These are phyloP conservation scores for Sisymbrium altissimum DNA, from an alignment of 345 rosid species.

Conservation along the genomic window DNA sequence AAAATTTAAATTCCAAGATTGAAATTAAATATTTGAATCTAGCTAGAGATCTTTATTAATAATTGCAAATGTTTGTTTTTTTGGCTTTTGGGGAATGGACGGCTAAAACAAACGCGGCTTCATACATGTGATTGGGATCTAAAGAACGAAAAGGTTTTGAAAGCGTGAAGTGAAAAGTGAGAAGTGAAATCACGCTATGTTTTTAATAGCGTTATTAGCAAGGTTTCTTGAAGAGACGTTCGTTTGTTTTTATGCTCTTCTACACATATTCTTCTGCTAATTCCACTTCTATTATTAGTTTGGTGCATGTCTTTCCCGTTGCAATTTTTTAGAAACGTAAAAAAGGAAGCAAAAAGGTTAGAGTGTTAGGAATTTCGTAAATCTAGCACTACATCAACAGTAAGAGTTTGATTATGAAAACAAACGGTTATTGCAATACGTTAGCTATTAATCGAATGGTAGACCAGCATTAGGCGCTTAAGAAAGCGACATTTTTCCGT, in stretches of 20 bases:
- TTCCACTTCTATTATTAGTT: not conserved
- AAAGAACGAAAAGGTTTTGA: slow-evolving; percentile 8
- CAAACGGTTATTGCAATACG: not conserved
- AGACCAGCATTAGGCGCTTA: not conserved
- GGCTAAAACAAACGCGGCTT: slow-evolving; percentile 31
- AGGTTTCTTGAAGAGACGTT: slow-evolving; percentile 17
- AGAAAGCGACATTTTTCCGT: not conserved
- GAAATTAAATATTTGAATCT: slow-evolving; percentile 4
- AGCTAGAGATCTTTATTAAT: not conserved
- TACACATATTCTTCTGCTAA: not conserved
- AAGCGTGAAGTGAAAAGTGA: slow-evolving; percentile 29
- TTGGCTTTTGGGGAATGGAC: slow-evolving; percentile 19
- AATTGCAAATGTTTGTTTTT: not conserved
- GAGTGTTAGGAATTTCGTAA: too few relatives aligned
- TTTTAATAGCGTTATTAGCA: slow-evolving; percentile 1
- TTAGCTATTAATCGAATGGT: not conserved
- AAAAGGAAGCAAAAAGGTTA: not conserved
- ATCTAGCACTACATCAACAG: not conserved
- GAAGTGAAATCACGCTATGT: slow-evolving; percentile 25
- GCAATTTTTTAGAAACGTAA: slow-evolving; percentile 11
- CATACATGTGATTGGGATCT: slow-evolving; percentile 31
- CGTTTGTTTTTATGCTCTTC: slow-evolving; percentile 1
- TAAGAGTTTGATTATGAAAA: not conserved
- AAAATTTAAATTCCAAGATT: not conserved
- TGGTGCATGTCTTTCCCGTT: slow-evolving; percentile 22